A percentile compares a stretch with the other conserved stretches of the same genome.
These are phyloP conservation scores for Lasiodiplodia hormozganensis DNA, from an alignment of 2,329 filamentous ascomycete species.

Conservation along the genomic window DNA sequence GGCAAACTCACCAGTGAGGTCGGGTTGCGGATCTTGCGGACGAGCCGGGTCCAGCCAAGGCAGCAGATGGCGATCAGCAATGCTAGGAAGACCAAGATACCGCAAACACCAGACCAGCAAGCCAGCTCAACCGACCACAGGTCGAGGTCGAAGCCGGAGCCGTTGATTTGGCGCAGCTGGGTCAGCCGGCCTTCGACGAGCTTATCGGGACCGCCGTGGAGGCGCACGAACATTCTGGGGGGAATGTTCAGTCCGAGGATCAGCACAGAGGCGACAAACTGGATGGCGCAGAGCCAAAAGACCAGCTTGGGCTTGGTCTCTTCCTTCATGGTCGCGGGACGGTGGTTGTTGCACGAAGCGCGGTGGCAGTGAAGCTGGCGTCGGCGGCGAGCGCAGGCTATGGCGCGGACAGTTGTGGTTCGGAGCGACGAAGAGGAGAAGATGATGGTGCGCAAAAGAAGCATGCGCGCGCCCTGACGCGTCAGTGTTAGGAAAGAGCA, in stretches of 20 bases:
- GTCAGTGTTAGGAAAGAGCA: not conserved
- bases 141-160: slow-evolving; percentile 7
- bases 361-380: no score
- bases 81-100: not conserved
- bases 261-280: not conserved
- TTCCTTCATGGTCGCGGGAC: slow-evolving; percentile 6
- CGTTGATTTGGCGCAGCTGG: not conserved
- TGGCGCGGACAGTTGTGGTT: no score
- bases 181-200: not conserved
- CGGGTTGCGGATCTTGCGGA: slow-evolving; percentile 15
- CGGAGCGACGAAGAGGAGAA: not conserved
- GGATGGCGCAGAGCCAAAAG: not conserved
- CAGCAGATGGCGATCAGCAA: not conserved
- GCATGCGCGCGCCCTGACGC: not conserved
- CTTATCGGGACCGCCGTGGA: not conserved
- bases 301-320: not conserved
- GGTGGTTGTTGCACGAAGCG: not conserved
- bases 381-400: not conserved
- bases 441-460: not conserved
- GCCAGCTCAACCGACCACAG: slow-evolving; percentile 7
- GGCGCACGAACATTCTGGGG: not conserved
- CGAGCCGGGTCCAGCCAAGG: not conserved
- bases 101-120: not conserved
- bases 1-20: not conserved
- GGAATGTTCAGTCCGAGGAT: not conserved